These are phyloP conservation scores for Trametes punicea DNA, from an alignment of 768 basidiomycete species.

Conservation along the genomic window DNA sequence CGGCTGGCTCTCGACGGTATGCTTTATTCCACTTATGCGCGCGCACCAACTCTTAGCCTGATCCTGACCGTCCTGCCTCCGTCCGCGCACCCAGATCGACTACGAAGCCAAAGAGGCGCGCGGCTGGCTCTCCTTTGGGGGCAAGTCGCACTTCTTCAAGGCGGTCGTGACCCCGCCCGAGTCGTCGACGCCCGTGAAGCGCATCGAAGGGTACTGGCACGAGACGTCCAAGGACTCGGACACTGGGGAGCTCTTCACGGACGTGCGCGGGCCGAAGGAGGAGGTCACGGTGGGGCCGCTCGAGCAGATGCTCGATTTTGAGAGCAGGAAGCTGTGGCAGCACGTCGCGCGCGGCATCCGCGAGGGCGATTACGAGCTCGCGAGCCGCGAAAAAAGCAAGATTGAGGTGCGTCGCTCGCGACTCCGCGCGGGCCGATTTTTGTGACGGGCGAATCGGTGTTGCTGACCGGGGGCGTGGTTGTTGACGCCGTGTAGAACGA, in stretches of 20 bases:
- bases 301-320: constrained; percentile 72
- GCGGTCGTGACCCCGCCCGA: constrained; percentile 61
- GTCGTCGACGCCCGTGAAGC: constrained; percentile 38
- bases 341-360: constrained; percentile 88
- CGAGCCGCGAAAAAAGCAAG: constrained; percentile 80
- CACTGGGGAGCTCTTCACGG: constrained; percentile 62
- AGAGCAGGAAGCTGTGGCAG: constrained; percentile 83
- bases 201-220: constrained; percentile 83
- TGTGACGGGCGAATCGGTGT: neutral
- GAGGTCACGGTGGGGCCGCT: constrained; percentile 65
- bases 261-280: constrained; percentile 70
- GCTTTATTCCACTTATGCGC: constrained; percentile 10
- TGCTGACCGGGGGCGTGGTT: too few species aligned
- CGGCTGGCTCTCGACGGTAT: constrained; percentile 54
- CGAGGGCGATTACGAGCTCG: constrained; percentile 89
- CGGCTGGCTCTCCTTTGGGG: constrained; percentile 63
- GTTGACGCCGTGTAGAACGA: constrained; percentile 74
- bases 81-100: constrained; percentile 61
- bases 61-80: too few species aligned
- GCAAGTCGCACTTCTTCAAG: constrained; percentile 88
- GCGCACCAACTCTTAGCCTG: neutral
- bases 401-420: constrained; percentile 73
- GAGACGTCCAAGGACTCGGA: constrained; percentile 53
- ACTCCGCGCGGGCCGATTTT: neutral
- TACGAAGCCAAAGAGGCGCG: constrained; percentile 97